phyloP scores from a whole-genome alignment of 306 rosid genomes.

The Quercus wislizeni region DNA sequence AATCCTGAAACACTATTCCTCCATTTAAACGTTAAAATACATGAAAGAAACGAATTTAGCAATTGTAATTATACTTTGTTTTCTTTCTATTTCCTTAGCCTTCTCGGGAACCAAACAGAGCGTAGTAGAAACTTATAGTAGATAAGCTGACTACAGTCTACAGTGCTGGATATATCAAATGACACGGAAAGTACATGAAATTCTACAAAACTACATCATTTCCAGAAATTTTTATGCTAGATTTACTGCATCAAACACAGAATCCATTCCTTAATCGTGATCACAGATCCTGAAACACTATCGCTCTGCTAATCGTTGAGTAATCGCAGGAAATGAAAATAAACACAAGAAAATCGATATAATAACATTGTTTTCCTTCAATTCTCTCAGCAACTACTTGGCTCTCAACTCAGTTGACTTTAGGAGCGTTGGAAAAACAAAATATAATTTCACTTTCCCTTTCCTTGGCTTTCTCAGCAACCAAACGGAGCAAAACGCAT shows the following conservation, averaged over 20 bases:
- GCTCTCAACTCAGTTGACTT: background rate
- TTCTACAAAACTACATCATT: background rate
- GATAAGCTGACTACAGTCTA: background rate
- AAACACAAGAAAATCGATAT: no score
- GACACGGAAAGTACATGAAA: background rate
- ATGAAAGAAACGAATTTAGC: background rate
- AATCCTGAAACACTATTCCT: background rate
- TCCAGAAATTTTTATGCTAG: background rate
- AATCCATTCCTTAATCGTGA: background rate
- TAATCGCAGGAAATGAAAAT: background rate
- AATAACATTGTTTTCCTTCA: background rate
- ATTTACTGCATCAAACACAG: background rate
- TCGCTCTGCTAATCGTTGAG: background rate
- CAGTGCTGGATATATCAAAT: background rate
- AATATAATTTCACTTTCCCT: background rate
- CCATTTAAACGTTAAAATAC: background rate
- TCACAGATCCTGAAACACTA: background rate
- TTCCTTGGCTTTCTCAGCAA: background rate
- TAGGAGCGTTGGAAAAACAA: background rate
- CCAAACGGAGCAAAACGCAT: slow-evolving; percentile 3
- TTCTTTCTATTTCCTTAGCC: background rate
- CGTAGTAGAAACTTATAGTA: background rate
- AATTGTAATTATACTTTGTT: background rate
- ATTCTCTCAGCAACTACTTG: background rate
- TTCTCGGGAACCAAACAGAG: slow-evolving; percentile 5